Percentiles rank a stretch among this genome's conserved stretches.
phyloP scores from a whole-genome alignment of 139 green algal genomes.

The Chlorella ohadii region DNA sequence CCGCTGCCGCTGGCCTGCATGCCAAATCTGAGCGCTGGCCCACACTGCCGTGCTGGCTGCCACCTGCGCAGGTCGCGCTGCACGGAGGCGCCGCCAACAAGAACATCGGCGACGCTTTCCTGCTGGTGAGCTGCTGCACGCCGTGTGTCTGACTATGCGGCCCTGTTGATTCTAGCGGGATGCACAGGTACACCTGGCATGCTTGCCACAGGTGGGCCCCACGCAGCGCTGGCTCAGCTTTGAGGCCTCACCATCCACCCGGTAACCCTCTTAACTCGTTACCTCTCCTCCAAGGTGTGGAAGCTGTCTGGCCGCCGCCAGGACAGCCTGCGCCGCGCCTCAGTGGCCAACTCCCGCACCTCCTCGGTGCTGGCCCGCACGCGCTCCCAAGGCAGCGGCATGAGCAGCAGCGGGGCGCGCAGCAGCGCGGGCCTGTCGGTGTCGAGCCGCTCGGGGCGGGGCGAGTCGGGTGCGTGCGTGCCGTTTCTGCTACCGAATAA shows the following conservation, averaged over 20 bases:
- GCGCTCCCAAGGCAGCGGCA: slow-evolving; percentile 20
- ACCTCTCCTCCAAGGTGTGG: slow-evolving; percentile 56
- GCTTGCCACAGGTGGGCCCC: too few species aligned
- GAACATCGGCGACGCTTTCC: slow-evolving; percentile 98
- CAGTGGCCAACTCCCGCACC: too few species aligned
- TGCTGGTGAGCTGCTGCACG: slow-evolving; percentile 71
- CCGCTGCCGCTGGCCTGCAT: neutral
- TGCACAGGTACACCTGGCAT: too few species aligned
- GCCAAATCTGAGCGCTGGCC: too few species aligned
- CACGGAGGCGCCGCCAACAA: slow-evolving; percentile 97
- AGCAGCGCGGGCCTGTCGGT: neutral
- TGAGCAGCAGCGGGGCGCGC: neutral
- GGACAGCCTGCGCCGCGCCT: slow-evolving; percentile 8
- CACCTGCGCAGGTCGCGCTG: slow-evolving; percentile 62
- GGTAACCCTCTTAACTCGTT: too few species aligned
- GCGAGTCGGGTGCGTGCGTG: too few species aligned
- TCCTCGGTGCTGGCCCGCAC: neutral
- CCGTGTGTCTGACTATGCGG: too few species aligned
- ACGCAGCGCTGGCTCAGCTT: too few species aligned
- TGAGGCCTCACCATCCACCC: too few species aligned
- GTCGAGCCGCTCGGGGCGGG: too few species aligned
- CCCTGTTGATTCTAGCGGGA: too few species aligned
- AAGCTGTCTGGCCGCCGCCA: slow-evolving; percentile 68
- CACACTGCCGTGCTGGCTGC: neutral
- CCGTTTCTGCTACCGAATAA: too few species aligned